Conservation (phyloP, 768 basidiomycete genomes). For the Macrocybe gigantea region DNA sequence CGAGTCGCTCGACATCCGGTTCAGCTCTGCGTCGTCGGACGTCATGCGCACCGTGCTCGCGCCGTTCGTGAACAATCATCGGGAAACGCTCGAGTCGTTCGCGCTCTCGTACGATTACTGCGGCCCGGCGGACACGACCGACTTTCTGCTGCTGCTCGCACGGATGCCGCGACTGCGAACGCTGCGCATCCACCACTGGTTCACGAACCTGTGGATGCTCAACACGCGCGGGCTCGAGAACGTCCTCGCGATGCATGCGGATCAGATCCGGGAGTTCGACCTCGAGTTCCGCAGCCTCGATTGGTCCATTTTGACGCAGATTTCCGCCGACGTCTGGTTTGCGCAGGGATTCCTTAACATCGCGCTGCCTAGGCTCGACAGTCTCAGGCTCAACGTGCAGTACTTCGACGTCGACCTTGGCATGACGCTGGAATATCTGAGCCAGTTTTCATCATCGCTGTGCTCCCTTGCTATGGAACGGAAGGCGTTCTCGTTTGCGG, state of each 20-base stretch:
- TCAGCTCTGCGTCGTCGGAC: conserved; percentile 8
- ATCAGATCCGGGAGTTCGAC: conserved; percentile 9
- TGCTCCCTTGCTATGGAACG: background rate
- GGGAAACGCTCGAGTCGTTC: conserved; percentile 8
- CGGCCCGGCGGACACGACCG: conserved; percentile 11
- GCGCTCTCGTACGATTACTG: conserved; percentile 5
- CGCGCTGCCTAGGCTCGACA: background rate
- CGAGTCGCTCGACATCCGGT: conserved; percentile 11
- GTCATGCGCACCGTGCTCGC: conserved; percentile 10
- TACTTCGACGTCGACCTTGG: background rate
- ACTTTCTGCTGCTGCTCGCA: conserved; percentile 8
- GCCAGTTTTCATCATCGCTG: background rate
- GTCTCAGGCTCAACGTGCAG: background rate
- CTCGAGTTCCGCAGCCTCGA: conserved; percentile 6
- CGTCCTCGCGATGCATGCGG: conserved; percentile 14
- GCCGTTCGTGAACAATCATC: conserved; percentile 19
- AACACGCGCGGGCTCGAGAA: conserved; percentile 13
- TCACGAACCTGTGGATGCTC: conserved; percentile 8
- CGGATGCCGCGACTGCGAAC: conserved; percentile 12
- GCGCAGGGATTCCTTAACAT: conserved; percentile 1
- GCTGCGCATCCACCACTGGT: conserved; percentile 12
- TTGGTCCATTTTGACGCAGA: background rate
- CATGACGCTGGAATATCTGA: background rate
- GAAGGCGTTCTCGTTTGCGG: background rate
- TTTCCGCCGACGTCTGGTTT: conserved; percentile 6